Base-by-base conservation (phyloP, 257 asterid genomes). In the Osmanthus fragrans region DNA sequence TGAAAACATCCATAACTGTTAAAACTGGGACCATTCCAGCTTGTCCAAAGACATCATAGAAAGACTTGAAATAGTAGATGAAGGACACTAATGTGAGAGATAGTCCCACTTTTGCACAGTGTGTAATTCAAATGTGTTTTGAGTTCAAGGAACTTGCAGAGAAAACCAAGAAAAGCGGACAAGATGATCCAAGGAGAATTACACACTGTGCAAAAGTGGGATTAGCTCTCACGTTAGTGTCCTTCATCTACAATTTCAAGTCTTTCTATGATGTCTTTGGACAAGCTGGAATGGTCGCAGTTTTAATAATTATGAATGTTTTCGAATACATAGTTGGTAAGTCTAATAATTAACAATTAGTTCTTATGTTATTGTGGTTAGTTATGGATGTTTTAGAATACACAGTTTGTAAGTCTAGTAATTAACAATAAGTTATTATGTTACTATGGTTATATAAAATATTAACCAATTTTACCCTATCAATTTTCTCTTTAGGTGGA, bases 1-100 rank as follows among this genome's bases (percentile, higher is more conserved):
- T 97, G 7, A 89, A 92, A 0, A 86, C 91, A 2, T 90, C 89
- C 11, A 88, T 91, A 29, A 94, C 97, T 0, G 97, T 94, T 0
- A 94, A 75, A 34, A 90, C 78, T 0, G 96, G 96, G 96, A 94
- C 92, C 88, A 92, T 94, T 73, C 89, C 94, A 0, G 94, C 86
- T 27, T 88, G 88, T 25, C 94, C 96, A 42, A 91, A 90, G 1
- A 89, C 88, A 32, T 86, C 77, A 73, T 89, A 93, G 1, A 92
- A 77, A 2, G 96, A 95, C 42, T 86, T 74, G 13, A 87, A 85
- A 64, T 88, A 92, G 83, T 90, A 92, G 84, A 90, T 63, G 60
- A 88, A 58, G 2, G 97, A 92, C 7, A 87, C 92, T 36, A 90
- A 21, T 0, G 93, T 86, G 18, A 90, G 77, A 45, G 94, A 91